These are phyloP conservation scores for Euphrasia arctica DNA, from an alignment of 305 asterid genomes.

Conservation along the genomic window DNA sequence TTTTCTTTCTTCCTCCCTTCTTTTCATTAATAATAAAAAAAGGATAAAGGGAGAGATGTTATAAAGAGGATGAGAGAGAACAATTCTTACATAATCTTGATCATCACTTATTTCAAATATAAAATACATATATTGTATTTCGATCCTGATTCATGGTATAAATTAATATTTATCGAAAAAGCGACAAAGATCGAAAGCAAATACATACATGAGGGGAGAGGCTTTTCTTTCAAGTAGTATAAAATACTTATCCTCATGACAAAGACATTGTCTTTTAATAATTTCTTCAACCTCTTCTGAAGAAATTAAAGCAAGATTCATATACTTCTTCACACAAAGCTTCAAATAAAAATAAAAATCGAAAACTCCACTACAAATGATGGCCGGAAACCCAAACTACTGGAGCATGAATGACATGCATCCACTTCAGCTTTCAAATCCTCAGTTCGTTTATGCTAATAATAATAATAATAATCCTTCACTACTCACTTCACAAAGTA, in stretches of 20 bases:
- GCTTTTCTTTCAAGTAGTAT: conserved; percentile 29
- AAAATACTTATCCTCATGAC: conserved; percentile 43
- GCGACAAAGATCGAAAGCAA: conserved; percentile 13
- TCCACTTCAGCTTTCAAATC: conserved; percentile 34
- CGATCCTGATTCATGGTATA: background rate
- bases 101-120: background rate
- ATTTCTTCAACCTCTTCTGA: conserved; percentile 32
- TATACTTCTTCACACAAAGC: conserved; percentile 26
- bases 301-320: conserved; percentile 24
- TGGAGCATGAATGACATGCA: conserved; percentile 77
- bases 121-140: too few relatives aligned
- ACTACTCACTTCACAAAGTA: conserved; percentile 6
- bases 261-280: conserved; percentile 30
- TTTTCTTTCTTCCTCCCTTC: too few relatives aligned
- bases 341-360: conserved; percentile 18
- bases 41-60: conserved; percentile 25
- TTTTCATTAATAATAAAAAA: conserved; percentile 10
- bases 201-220: conserved; percentile 9
- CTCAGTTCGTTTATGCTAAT: conserved; percentile 27
- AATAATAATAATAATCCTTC: conserved; percentile 27
- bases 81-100: background rate
- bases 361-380: conserved; percentile 37
- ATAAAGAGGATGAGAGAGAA: background rate
- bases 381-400: conserved; percentile 99
- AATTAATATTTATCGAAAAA: background rate